Base-by-base conservation (phyloP, 805 yeast genomes). In the Ogataea chonburiensis region DNA sequence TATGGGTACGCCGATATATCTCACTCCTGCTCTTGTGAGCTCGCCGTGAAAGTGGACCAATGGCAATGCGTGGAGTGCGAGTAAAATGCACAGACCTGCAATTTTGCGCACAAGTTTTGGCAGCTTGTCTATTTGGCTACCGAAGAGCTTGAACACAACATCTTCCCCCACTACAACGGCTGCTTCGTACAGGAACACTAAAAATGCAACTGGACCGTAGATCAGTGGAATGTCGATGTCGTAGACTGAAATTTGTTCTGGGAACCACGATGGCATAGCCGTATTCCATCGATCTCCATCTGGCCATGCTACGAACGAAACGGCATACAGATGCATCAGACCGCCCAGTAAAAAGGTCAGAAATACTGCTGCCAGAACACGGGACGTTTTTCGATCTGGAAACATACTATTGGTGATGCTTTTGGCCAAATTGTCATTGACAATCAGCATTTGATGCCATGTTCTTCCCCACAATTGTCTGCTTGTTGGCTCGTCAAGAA, bases 381-480 rank as follows among this genome's bases (percentile, higher is more conserved):
- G 23, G 5, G 18, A 15, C 21, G 14, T 4, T 20, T 16, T 8
- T 10, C 23, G 17, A 7, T 14, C 18, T 7, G 38, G 36, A 17
- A 34, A 24, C 24, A 34, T 2, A 4, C 3, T 22, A 17, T 6
- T 12, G 14, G 32, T 23, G 14, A 28, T 10, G 27, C 13, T 8
- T 16, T 31, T 17, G 12, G 39, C 43, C 11, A 39, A 24, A 14
- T n/a, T 30, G 23, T 23, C 24, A 12, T 22, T 24, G 2, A 14
- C 15, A 16, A 32, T 32, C 17, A 29, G 12, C 3, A 15, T 27
- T n/a, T 40, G 43, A 27, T 40, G 43, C 43, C 43, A 40, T 4
- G 30, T 34, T 13, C 25, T n/a, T 12, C 37, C 37, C 43, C 43
- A 40, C 20, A 40, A 34, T 7, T 18, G 16, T 16, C 34, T 26